Evolutionary conservation across 306 rosid genomes (phyloP).

Genomic region (Trifolium repens): DNA sequence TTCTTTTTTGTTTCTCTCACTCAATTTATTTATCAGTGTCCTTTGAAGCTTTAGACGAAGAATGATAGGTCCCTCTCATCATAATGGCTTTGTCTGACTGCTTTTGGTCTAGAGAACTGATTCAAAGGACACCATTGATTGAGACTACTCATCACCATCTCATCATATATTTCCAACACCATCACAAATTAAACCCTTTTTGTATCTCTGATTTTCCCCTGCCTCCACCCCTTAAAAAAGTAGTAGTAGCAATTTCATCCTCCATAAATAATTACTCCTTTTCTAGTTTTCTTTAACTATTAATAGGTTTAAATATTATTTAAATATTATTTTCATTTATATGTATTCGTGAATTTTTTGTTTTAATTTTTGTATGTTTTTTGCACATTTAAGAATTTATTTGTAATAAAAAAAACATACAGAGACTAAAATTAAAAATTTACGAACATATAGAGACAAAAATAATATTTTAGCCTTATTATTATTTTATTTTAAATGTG

Average conservation of each 20-base stretch:
- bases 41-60: conserved; percentile 54
- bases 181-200: conserved; percentile 47
- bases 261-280: not conserved
- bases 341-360: too few species aligned
- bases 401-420: too few species aligned
- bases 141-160: conserved; percentile 86
- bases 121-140: conserved; percentile 92
- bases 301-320: too few species aligned
- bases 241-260: not conserved
- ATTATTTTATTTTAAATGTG: not conserved
- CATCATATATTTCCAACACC: conserved; percentile 65
- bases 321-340: too few species aligned
- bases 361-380: too few species aligned
- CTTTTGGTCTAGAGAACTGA: conserved; percentile 86
- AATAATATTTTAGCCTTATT: too few species aligned
- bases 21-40: conserved; percentile 31
- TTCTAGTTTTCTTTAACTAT: too few species aligned
- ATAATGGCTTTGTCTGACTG: conserved; percentile 95
- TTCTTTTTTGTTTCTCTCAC: conserved; percentile 29
- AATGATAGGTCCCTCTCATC: conserved; percentile 86
- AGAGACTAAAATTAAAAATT: too few species aligned
- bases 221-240: conserved; percentile 18
- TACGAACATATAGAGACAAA: too few species aligned
- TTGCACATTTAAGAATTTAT: too few species aligned
- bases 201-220: conserved; percentile 32